A percentile compares a stretch with the other conserved stretches of the same genome.
phyloP scores from a whole-genome alignment of 805 yeast genomes.

The Tetrapisispora pingtungensis region DNA sequence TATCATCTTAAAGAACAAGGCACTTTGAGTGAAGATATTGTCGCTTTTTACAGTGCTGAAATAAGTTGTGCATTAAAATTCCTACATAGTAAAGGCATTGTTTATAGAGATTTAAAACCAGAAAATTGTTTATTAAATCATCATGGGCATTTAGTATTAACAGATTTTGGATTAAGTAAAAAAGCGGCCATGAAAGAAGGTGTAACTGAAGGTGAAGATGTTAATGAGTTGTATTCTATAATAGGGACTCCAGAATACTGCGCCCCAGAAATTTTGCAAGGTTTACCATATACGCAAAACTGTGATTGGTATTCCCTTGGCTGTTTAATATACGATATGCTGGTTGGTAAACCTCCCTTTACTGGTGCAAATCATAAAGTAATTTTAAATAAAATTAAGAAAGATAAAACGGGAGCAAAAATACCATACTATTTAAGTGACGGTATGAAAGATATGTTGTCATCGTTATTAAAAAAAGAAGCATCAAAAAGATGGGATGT shows the following conservation, averaged over 20 bases:
- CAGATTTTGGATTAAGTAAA: conserved; percentile 76
- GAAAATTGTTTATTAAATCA: conserved; percentile 72
- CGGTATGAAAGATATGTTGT: conserved; percentile 69
- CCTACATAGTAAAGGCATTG: conserved; percentile 69
- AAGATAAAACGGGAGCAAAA: conserved; percentile 44
- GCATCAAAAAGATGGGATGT: conserved; percentile 57
- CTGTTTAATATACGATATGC: conserved; percentile 66
- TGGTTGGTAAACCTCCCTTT: conserved; percentile 82
- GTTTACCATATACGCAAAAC: conserved; percentile 62
- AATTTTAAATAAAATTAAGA: conserved; percentile 63
- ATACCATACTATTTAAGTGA: conserved; percentile 68
- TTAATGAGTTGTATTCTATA: conserved; percentile 30
- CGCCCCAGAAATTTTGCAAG: conserved; percentile 83
- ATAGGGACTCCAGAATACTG: conserved; percentile 40
- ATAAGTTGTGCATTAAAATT: conserved; percentile 69
- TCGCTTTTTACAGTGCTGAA: conserved; percentile 73
- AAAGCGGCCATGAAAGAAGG: conserved; percentile 8
- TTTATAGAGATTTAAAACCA: conserved; percentile 81
- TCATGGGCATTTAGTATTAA: conserved; percentile 65
- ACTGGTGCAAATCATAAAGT: conserved; percentile 72
- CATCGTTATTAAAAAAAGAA: conserved; percentile 56
- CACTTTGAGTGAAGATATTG: conserved; percentile 49
- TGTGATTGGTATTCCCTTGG: conserved; percentile 95
- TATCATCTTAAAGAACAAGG: conserved; percentile 32
- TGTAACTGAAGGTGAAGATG: conserved; percentile 21